Conservation (phyloP, 139 green algal species). For the Chlamydomonas sp. region DNA sequence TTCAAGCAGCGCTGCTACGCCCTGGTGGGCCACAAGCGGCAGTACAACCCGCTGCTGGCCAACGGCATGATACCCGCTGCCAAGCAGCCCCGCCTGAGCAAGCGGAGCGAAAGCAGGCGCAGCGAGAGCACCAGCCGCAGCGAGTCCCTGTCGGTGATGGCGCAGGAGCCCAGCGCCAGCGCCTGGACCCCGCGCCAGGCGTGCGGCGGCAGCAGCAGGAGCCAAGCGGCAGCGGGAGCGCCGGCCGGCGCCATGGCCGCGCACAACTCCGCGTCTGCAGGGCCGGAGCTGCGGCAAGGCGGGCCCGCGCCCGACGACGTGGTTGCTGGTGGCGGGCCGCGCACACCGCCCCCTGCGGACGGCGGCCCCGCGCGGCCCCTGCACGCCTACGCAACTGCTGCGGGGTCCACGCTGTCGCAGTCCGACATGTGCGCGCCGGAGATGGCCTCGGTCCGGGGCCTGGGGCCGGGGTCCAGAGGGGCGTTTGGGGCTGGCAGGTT, state of each 20-base stretch:
- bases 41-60: background rate
- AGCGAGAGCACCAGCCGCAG: slow-evolving; percentile 7
- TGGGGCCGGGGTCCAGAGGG: too few relatives aligned
- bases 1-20: slow-evolving; percentile 78
- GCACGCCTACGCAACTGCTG: background rate
- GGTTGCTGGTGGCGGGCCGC: background rate
- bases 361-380: slow-evolving; percentile 5
- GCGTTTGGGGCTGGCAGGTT: too few relatives aligned
- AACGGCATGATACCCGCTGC: background rate
- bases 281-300: background rate
- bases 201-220: too few relatives aligned
- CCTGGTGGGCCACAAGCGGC: slow-evolving; percentile 45
- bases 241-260: too few relatives aligned
- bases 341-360: slow-evolving; percentile 24
- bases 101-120: slow-evolving; percentile 4
- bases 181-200: too few relatives aligned
- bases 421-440: background rate
- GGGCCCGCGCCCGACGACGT: background rate
- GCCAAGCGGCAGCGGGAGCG: too few relatives aligned
- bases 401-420: background rate
- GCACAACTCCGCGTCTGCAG: background rate
- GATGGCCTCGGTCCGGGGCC: background rate
- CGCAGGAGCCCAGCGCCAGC: background rate
- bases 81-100: background rate
- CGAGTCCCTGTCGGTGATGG: background rate